Evolutionary conservation across 495 filamentous ascomycete genomes (phyloP).

Genomic region (Chaetomium cochliodes): DNA sequence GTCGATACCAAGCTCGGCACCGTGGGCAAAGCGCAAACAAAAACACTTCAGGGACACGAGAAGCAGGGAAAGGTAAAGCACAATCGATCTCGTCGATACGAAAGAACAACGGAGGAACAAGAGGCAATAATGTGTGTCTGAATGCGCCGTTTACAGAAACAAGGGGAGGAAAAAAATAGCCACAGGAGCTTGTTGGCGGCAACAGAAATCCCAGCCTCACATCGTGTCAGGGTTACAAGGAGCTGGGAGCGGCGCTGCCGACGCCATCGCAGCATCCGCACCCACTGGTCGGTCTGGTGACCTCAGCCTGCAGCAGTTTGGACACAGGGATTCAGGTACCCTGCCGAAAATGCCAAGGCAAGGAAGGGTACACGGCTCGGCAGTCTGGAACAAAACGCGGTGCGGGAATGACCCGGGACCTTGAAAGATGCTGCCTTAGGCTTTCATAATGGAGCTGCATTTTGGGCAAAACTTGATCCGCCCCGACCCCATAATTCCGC

Average conservation of each 20-base stretch:
- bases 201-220: constrained; percentile 17
- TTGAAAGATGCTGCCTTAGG: background rate
- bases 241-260: constrained; percentile 25
- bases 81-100: constrained; percentile 2
- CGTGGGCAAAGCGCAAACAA: constrained; percentile 13
- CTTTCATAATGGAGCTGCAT: background rate
- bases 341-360: constrained; percentile 15
- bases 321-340: constrained; percentile 25
- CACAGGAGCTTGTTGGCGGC: constrained; percentile 21
- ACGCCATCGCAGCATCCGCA: constrained; percentile 13
- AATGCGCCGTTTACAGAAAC: constrained; percentile 14
- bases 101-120: constrained; percentile 14
- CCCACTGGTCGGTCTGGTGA: constrained; percentile 29
- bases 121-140: background rate
- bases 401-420: background rate
- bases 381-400: constrained; percentile 22
- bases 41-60: background rate
- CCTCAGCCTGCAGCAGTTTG: constrained; percentile 32
- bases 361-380: constrained; percentile 17
- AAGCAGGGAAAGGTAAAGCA: background rate
- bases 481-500: background rate
- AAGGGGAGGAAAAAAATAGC: constrained; percentile 22
- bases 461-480: constrained; percentile 6
- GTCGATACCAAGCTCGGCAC: background rate
- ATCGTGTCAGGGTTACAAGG: constrained; percentile 17